Evolutionary conservation across 352 stramenopile species (phyloP).

Genomic region (Phytophthora tentaculata): DNA sequence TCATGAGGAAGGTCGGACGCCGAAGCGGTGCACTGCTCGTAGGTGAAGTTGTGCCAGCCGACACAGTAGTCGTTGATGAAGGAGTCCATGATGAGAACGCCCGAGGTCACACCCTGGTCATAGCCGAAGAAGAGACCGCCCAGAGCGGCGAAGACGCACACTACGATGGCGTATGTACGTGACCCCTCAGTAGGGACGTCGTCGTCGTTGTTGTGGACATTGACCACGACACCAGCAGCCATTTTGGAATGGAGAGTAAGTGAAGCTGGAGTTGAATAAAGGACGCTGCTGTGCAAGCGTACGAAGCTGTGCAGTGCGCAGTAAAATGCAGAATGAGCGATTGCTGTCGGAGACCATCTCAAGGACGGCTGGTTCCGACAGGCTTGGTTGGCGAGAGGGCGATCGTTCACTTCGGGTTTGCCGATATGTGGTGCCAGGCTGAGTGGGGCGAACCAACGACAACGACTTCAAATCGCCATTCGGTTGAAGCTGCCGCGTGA

Average conservation of each 20-base stretch:
- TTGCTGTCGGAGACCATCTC: no score
- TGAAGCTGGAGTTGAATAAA: not conserved
- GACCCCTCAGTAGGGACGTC: slow-evolving; percentile 26
- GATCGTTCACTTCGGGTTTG: not conserved
- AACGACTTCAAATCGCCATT: not conserved
- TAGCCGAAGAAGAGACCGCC: slow-evolving; percentile 52
- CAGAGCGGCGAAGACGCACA: slow-evolving; percentile 20
- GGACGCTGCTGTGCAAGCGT: no score
- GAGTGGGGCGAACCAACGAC: not conserved
- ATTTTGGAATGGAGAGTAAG: not conserved
- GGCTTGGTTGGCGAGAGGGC: not conserved
- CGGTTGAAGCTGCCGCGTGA: no score
- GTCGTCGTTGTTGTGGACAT: not conserved
- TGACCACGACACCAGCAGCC: not conserved
- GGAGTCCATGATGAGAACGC: slow-evolving; percentile 49
- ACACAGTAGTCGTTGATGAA: slow-evolving; percentile 59
- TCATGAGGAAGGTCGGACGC: slow-evolving; percentile 43
- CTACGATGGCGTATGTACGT: slow-evolving; percentile 45
- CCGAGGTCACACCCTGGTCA: slow-evolving; percentile 44
- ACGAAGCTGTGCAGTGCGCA: no score
- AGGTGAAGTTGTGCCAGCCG: slow-evolving; percentile 6
- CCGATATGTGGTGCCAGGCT: not conserved
- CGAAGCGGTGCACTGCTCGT: slow-evolving; percentile 41
- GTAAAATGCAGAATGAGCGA: no score
- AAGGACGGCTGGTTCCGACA: not conserved